These are phyloP conservation scores for Penicillium sp. DNA, from an alignment of 2,329 filamentous ascomycete species.

Conservation along the genomic window DNA sequence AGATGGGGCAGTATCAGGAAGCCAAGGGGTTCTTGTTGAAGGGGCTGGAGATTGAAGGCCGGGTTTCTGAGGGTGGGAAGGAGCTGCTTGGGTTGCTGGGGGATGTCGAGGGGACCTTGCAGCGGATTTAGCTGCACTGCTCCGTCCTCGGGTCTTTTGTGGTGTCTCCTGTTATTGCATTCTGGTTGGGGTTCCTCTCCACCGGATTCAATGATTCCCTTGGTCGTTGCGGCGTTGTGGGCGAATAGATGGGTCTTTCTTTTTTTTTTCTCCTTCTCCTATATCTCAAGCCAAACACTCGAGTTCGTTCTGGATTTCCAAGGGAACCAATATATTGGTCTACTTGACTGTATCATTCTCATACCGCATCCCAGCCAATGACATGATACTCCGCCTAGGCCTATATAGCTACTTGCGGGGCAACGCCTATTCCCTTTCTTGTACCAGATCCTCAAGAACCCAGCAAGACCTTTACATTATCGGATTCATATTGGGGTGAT, in stretches of 20 bases:
- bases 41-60: conserved; percentile 79
- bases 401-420: too few relatives aligned
- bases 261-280: too few relatives aligned
- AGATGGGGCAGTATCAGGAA: conserved; percentile 88
- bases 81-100: conserved; percentile 59
- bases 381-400: too few relatives aligned
- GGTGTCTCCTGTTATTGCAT: conserved; percentile 6
- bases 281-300: too few relatives aligned
- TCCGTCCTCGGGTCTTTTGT: background rate
- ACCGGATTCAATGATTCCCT: conserved; percentile 11
- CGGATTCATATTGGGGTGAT: too few relatives aligned
- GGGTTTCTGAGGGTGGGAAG: conserved; percentile 48
- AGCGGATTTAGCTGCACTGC: conserved; percentile 31
- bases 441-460: too few relatives aligned
- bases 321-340: too few relatives aligned
- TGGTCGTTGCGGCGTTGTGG: conserved; percentile 9
- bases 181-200: conserved; percentile 6
- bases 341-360: too few relatives aligned
- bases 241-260: conserved; percentile 1
- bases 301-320: too few relatives aligned
- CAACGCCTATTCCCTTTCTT: too few relatives aligned
- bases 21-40: conserved; percentile 72
- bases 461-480: too few relatives aligned
- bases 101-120: conserved; percentile 62
- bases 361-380: too few relatives aligned